Evolutionary conservation across 1,139 yeast species (phyloP).

Genomic region (Blastobotrys buckinghamii): DNA sequence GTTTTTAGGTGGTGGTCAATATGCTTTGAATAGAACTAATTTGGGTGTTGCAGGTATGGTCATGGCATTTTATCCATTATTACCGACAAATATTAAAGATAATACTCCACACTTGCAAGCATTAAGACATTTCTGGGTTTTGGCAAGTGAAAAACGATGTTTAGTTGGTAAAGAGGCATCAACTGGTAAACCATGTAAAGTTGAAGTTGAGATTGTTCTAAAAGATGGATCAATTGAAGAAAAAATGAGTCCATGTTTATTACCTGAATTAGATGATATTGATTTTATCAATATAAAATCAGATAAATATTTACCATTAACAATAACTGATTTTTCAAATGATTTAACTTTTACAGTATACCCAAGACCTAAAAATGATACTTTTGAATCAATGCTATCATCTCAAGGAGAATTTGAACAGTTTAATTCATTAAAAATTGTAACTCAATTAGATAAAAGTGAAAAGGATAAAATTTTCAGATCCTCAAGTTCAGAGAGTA

Average conservation of each 20-base stretch:
- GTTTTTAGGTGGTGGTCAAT: constrained; percentile 90
- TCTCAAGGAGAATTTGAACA: neutral
- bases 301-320: constrained; percentile 42
- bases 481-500: constrained; percentile 29
- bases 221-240: constrained; percentile 35
- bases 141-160: constrained; percentile 78
- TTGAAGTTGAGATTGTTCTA: constrained; percentile 45
- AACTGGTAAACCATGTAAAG: constrained; percentile 37
- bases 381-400: constrained; percentile 3
- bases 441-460: neutral
- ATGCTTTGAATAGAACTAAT: constrained; percentile 60
- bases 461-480: constrained; percentile 3
- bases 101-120: constrained; percentile 72
- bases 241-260: constrained; percentile 53
- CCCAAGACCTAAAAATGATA: constrained; percentile 7
- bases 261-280: constrained; percentile 56
- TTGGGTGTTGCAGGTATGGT: constrained; percentile 70
- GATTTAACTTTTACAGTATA: neutral
- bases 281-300: constrained; percentile 39
- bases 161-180: constrained; percentile 66
- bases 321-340: constrained; percentile 18
- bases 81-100: constrained; percentile 41
- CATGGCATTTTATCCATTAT: constrained; percentile 69
- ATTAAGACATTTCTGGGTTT: constrained; percentile 84
- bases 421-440: neutral